These are phyloP conservation scores for Paramecium primaurelia DNA, from an alignment of 73 alveolate genomes.

Conservation along the genomic window DNA sequence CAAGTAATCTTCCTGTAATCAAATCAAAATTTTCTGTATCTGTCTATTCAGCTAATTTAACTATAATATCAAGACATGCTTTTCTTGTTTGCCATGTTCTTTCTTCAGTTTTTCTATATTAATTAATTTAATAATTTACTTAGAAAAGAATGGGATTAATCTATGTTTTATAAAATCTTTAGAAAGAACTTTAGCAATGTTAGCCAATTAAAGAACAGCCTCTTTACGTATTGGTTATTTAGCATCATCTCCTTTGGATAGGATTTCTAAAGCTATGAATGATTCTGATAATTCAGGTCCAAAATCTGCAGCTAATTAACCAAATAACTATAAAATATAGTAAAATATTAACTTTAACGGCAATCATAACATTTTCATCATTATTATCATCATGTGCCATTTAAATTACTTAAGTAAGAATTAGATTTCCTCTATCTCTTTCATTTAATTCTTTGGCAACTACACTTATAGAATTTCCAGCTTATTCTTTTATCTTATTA, in stretches of 20 bases:
- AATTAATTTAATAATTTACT: not conserved
- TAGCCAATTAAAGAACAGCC: conserved; percentile 15
- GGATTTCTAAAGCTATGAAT: conserved; percentile 4
- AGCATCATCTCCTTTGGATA: conserved; percentile 44
- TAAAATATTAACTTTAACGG: not conserved
- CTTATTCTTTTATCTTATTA: not conserved
- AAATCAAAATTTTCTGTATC: conserved; percentile 57
- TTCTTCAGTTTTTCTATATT: conserved; percentile 65
- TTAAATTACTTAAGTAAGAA: not conserved
- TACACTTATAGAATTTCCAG: not conserved
- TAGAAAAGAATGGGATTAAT: conserved; percentile 8
- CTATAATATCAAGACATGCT: conserved; percentile 79
- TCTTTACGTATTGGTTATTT: conserved; percentile 1
- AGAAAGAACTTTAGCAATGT: not conserved
- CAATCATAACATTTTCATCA: conserved; percentile 23
- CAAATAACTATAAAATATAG: conserved; percentile 14
- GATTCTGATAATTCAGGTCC: conserved; percentile 24
- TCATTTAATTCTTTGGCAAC: not conserved
- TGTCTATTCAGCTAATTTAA: conserved; percentile 68
- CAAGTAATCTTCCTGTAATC: conserved; percentile 33
- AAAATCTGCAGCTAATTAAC: conserved; percentile 38
- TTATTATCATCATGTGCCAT: conserved; percentile 42
- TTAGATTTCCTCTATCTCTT: conserved; percentile 21
- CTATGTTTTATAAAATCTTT: conserved; percentile 17
- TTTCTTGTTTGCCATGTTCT: conserved; percentile 87